Percentiles rank a stretch among this genome's conserved stretches.
phyloP scores from a whole-genome alignment of 2,329 filamentous ascomycete species.

The Penicillium sp. region DNA sequence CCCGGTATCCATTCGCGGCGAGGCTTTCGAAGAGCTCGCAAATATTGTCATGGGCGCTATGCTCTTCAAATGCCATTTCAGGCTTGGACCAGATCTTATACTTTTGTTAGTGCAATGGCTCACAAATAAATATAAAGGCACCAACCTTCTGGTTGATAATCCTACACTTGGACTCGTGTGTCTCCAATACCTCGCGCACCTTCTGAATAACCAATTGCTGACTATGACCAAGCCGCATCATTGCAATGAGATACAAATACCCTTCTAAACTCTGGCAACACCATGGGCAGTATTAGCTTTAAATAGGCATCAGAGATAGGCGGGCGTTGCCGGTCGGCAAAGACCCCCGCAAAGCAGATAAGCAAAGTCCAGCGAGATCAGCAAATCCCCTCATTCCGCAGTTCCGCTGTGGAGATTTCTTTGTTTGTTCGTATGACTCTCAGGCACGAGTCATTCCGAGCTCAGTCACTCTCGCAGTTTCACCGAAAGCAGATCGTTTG shows the following conservation, averaged over 20 bases:
- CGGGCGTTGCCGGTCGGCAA: constrained; percentile 12
- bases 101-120: not conserved
- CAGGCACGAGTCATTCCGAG: too few relatives aligned
- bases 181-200: constrained; percentile 8
- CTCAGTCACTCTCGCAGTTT: constrained; percentile 3
- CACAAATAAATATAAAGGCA: not conserved
- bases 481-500: constrained; percentile 7
- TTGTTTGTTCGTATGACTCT: too few relatives aligned
- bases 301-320: not conserved
- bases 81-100: constrained; percentile 20
- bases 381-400: not conserved
- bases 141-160: constrained; percentile 23
- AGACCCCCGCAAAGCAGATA: not conserved
- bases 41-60: constrained; percentile 16
- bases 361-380: not conserved
- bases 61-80: constrained; percentile 16
- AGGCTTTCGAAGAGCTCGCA: constrained; percentile 15
- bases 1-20: constrained; percentile 5
- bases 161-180: constrained; percentile 19
- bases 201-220: constrained; percentile 9
- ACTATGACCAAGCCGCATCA: not conserved
- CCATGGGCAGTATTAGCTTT: not conserved
- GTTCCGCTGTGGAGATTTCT: constrained; percentile 10
- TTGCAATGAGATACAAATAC: not conserved
- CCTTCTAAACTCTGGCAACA: not conserved